Conservation (phyloP, 2,329 filamentous ascomycete species). For the Periconia sp. region DNA sequence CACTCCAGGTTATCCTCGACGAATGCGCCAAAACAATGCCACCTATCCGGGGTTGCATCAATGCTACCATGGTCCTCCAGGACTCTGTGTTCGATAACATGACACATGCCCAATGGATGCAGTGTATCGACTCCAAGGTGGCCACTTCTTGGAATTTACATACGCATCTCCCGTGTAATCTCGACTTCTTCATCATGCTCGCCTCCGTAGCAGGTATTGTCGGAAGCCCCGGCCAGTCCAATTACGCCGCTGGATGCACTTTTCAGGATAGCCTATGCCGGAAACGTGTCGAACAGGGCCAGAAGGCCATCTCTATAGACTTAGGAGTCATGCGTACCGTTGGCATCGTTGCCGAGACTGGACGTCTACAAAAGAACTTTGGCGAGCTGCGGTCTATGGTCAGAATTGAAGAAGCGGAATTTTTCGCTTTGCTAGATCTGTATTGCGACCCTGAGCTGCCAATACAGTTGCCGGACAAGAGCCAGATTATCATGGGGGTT, state of each 20-base stretch:
- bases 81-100: conserved; percentile 28
- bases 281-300: conserved; percentile 9
- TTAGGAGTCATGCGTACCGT: conserved; percentile 21
- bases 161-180: conserved; percentile 11
- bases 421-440: conserved; percentile 24
- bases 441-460: conserved; percentile 17
- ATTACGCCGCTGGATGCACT: conserved; percentile 33
- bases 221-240: conserved; percentile 28
- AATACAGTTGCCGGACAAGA: neutral
- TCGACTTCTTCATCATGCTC: conserved; percentile 35
- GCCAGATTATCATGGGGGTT: conserved; percentile 26
- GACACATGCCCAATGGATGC: conserved; percentile 18
- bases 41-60: conserved; percentile 27
- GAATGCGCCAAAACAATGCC: conserved; percentile 16
- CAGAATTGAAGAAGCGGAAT: conserved; percentile 16
- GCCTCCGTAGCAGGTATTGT: conserved; percentile 29
- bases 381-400: too few species aligned
- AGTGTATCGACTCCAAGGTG: conserved; percentile 34
- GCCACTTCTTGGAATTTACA: conserved; percentile 41
- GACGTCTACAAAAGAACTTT: too few species aligned
- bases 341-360: conserved; percentile 23
- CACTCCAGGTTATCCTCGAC: conserved; percentile 10
- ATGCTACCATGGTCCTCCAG: conserved; percentile 24
- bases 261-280: conserved; percentile 34
- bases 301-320: conserved; percentile 22